These are phyloP conservation scores for Lipomyces oligophaga DNA, from an alignment of 805 yeast genomes.

Conservation along the genomic window DNA sequence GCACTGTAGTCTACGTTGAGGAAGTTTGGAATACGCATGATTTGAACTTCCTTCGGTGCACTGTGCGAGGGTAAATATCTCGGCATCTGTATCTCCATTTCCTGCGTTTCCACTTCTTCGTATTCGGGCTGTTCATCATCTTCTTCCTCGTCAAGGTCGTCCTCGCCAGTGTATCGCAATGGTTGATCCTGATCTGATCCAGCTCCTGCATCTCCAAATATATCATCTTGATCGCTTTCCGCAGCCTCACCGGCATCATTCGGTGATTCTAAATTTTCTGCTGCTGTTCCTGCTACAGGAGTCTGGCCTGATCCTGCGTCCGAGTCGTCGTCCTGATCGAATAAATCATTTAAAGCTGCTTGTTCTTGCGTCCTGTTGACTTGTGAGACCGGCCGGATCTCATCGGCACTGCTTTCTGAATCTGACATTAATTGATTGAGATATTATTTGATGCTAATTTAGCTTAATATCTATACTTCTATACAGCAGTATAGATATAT, in stretches of 20 bases:
- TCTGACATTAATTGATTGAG: not conserved
- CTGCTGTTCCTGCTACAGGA: constrained; percentile 11
- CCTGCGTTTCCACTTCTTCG: constrained; percentile 32
- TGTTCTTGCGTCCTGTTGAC: constrained; percentile 6
- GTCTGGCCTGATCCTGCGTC: constrained; percentile 10
- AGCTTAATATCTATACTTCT: not conserved
- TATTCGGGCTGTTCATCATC: constrained; percentile 22
- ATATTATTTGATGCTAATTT: not conserved
- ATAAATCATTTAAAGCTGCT: constrained; percentile 24
- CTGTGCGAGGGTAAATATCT: constrained; percentile 34
- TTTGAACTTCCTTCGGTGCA: constrained; percentile 38
- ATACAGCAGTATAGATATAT: not conserved
- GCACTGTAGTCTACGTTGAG: constrained; percentile 79
- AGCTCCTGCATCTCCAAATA: not conserved
- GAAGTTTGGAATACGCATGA: constrained; percentile 75
- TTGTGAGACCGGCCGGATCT: constrained; percentile 7
- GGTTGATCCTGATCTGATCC: too few relatives aligned
- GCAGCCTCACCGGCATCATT: constrained; percentile 19
- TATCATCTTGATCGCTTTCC: constrained; percentile 12
- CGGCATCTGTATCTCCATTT: constrained; percentile 38
- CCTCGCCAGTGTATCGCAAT: too few relatives aligned
- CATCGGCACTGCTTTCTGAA: too few relatives aligned
- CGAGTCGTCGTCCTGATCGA: constrained; percentile 28
- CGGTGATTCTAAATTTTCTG: constrained; percentile 27
- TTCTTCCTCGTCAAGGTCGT: not conserved